Base-by-base conservation (phyloP, 345 rosid species). In the Eucalyptus polyanthemos region DNA sequence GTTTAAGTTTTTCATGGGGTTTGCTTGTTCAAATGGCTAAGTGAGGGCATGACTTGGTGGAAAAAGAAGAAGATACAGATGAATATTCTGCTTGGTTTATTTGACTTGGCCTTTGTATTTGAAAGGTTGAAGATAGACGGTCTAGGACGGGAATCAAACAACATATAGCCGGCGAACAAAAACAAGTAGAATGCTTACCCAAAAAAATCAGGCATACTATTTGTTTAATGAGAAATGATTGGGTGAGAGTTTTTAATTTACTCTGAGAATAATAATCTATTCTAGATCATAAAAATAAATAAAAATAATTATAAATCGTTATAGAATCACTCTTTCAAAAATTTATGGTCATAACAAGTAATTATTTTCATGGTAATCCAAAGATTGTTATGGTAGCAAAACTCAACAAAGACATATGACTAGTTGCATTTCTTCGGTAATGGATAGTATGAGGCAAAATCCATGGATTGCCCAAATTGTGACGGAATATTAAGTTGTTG, bases 241-340 rank as follows among this genome's bases (percentile, higher is more conserved):
- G 24, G 24, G 24, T 21, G 0, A 19, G 22, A 53, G 24, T 19
- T 53, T 53, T 53, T 53, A 8, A 53, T 8, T 8, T 53, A 19
- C 9, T 53, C 0, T 53, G 5, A 53, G 0, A 53, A 53, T 53
- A 53, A 53, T 53, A 53, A 53, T 53, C 0, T 19, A 0, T 53
- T 19, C 0, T 53, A 3, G 1, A 53, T 53, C 0, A 51, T 51
- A 51, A 17, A 51, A 51, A 53, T 8, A 53, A 53, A 19, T 0
- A 53, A 53, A 53, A 19, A 19, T 19, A 3, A 53, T 53, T 53
- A 53, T 53, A 53, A 53, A 53, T 53, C 2, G 0, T 53, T 21
- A 9, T 8, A 4, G 2, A 0, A 53, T 53, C 58, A 53, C 1
- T 8, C 5, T 0, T 53, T 19, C 1, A 53, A 53, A 8, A 53